phyloP scores from a whole-genome alignment of 2,329 filamentous ascomycete genomes.

The Fusarium gaditjirri region DNA sequence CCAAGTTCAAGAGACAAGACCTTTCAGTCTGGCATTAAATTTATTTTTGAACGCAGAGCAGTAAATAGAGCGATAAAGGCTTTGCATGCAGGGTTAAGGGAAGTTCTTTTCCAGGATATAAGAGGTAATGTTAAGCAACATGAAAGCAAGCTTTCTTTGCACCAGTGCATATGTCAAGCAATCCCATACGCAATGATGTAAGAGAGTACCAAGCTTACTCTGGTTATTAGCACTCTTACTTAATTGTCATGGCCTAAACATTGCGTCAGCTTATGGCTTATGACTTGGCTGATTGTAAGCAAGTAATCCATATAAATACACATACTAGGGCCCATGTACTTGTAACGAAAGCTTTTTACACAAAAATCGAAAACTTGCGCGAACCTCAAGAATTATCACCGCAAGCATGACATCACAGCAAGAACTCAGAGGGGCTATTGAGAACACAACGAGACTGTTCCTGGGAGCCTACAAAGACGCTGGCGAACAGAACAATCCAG shows the following conservation, averaged over 20 bases:
- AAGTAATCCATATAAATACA: neutral
- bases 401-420: neutral
- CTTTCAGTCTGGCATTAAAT: too few species aligned
- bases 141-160: too few species aligned
- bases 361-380: rapidly evolving
- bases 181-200: too few species aligned
- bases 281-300: neutral
- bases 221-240: rapidly evolving
- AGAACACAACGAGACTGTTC: neutral
- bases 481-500: constrained; percentile 7
- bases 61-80: too few species aligned
- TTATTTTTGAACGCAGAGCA: too few species aligned
- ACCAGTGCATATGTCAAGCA: too few species aligned
- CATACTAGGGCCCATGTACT: rapidly evolving
- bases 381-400: neutral
- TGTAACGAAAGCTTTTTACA: rapidly evolving
- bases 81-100: too few species aligned
- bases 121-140: too few species aligned
- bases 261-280: neutral
- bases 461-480: constrained; percentile 17
- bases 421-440: constrained; percentile 4
- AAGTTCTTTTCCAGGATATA: too few species aligned
- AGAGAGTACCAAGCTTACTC: rapidly evolving
- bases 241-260: rapidly evolving
- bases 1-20: neutral